Conservation (phyloP, 805 yeast genomes). For the Metschnikowia shivogae region DNA sequence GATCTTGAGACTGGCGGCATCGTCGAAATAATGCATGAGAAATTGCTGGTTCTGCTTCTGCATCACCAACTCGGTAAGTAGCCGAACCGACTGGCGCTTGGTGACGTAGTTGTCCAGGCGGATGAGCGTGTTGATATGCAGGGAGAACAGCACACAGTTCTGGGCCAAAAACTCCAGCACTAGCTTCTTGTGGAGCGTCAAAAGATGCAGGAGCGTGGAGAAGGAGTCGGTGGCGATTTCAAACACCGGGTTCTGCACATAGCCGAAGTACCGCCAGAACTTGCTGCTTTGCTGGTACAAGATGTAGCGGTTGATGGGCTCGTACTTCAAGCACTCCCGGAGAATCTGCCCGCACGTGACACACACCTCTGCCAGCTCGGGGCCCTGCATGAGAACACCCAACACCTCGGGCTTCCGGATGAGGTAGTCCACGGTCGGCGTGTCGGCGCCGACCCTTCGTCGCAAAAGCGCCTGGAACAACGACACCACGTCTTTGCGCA, state of each 20-base stretch:
- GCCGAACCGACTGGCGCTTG: slow-evolving; percentile 80
- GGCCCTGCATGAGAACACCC: slow-evolving; percentile 59
- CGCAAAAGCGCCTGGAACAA: slow-evolving; percentile 74
- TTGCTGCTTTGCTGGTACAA: slow-evolving; percentile 45
- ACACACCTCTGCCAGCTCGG: slow-evolving; percentile 70
- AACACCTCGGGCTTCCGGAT: slow-evolving; percentile 63
- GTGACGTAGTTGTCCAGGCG: slow-evolving; percentile 83
- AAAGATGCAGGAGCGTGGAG: slow-evolving; percentile 64
- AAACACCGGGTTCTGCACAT: slow-evolving; percentile 71
- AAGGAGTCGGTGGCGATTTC: slow-evolving; percentile 91
- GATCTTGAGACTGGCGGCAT: slow-evolving; percentile 77
- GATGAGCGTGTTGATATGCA: slow-evolving; percentile 63
- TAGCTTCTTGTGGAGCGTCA: slow-evolving; percentile 64
- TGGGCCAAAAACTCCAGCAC: slow-evolving; percentile 65
- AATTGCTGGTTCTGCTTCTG: slow-evolving; percentile 66
- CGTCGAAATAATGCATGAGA: slow-evolving; percentile 73
- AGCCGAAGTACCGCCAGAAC: slow-evolving; percentile 81
- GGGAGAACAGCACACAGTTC: slow-evolving; percentile 57
- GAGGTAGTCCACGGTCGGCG: slow-evolving; percentile 86
- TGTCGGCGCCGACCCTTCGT: slow-evolving; percentile 68
- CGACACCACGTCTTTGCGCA: slow-evolving; percentile 75
- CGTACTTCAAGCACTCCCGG: slow-evolving; percentile 81
- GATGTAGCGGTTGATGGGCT: slow-evolving; percentile 57
- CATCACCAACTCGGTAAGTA: slow-evolving; percentile 68
- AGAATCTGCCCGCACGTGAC: slow-evolving; percentile 72